Evolutionary conservation across 441 rosid species (phyloP).

Genomic region (Populus hybrid): DNA sequence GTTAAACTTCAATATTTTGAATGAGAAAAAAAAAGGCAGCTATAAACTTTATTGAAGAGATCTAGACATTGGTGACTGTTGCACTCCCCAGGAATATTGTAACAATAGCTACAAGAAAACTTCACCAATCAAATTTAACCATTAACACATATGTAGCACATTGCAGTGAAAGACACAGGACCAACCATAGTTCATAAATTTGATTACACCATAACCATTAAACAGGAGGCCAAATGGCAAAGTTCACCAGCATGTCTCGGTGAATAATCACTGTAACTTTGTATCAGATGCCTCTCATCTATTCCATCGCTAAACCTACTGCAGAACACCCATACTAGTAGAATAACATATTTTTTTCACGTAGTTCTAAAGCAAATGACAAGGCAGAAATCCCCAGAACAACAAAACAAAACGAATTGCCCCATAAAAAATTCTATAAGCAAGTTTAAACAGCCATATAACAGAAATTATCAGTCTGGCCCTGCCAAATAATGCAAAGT

Average conservation of each 20-base stretch:
- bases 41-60: constrained; percentile 4
- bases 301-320: not conserved
- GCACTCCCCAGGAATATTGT: not conserved
- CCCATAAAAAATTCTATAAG: not conserved
- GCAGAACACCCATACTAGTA: not conserved
- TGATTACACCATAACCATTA: not conserved
- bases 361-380: not conserved
- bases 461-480: not conserved
- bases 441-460: not conserved
- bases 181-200: not conserved
- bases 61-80: not conserved
- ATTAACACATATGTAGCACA: not conserved
- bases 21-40: constrained; percentile 1
- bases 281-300: not conserved
- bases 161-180: not conserved
- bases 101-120: not conserved
- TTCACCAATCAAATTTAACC: not conserved
- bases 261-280: not conserved
- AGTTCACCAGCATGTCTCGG: not conserved
- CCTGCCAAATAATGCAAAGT: not conserved
- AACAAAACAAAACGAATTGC: not conserved
- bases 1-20: constrained; percentile 33
- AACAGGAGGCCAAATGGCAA: not conserved
- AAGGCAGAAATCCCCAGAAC: not conserved
- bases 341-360: not conserved